Conservation (phyloP, 805 yeast genomes). For the Ogataea methanolica region DNA sequence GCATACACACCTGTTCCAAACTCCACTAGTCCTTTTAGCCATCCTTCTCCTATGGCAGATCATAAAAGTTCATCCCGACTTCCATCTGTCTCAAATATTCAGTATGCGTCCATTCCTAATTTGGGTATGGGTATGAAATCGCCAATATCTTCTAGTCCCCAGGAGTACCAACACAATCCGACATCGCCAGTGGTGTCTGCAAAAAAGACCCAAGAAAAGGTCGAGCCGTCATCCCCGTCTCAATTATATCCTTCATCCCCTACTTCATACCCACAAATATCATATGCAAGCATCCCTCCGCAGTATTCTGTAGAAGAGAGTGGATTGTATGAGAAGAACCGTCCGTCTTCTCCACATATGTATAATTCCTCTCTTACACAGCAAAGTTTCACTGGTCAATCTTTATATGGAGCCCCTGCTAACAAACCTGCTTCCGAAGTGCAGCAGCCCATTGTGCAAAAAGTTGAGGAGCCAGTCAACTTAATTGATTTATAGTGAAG, state of each 20-base stretch:
- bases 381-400: too few species aligned
- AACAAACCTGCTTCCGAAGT: background rate
- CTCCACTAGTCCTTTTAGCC: too few species aligned
- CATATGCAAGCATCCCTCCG: background rate
- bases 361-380: too few species aligned
- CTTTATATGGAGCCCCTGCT: background rate
- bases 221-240: constrained; percentile 9
- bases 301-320: background rate
- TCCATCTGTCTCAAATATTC: constrained; percentile 5
- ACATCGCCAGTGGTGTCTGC: background rate
- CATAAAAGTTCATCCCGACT: background rate
- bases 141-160: background rate
- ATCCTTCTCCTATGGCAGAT: constrained; percentile 1
- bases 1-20: background rate
- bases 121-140: too few species aligned
- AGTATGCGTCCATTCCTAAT: constrained; percentile 12
- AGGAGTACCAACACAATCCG: background rate
- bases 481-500: constrained; percentile 15
- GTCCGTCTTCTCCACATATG: background rate
- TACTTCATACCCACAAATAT: background rate
- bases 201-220: background rate
- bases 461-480: constrained; percentile 15
- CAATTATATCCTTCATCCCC: constrained; percentile 12
- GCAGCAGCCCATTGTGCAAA: background rate
- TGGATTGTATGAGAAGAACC: background rate